Evolutionary conservation across 2,329 filamentous ascomycete species (phyloP), one percentile per base, ranked within the genome.

Genomic region (Saccharata proteae): DNA sequence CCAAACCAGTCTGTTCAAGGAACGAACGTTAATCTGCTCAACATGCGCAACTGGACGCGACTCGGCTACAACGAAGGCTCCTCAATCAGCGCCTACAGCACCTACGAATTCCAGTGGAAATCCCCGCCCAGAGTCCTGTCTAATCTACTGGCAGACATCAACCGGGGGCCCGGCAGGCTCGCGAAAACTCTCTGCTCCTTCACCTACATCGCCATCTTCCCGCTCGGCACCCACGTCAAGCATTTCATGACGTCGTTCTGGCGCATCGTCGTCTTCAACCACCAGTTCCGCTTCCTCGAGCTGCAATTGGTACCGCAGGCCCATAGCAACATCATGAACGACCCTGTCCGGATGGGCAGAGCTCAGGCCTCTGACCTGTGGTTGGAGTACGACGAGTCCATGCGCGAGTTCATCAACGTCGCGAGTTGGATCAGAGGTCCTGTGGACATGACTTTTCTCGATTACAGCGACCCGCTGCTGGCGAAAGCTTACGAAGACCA

Each of bases 41-140:
- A 64, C 16, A 57, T 69, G n/a, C 65, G 69, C 1, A 67, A 68
- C 2, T 86, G 81, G 80, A 65, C 62, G 0, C 65, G 69, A 12
- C 44, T 84, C 1, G 58, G 69, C 2, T 69, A 84, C 40, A 86
- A 86, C 48, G 80, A 88, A 55, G 78, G 79, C 6, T 82, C 78
- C 0, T 82, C 74, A 4, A 66, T 79, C n/a, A 66, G 67, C 35
- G 77, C 73, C 5, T 86, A 82, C 54, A 67, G 68, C 27, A 74
- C 71, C 4, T 79, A 82, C 48, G 75, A 83, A 43, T 83, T 77
- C 54, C 81, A 77, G 45, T 61, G 75, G 20, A 72, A 73, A 26
- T 61, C 65, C 2, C 67, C 77, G 5, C 77, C 74, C 0, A 74
- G 74, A 10, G 62, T 80, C 34, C 55, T 81, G n/a, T n/a, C n/a